These are phyloP conservation scores for Aquanectria penicillioides DNA, from an alignment of 2,329 filamentous ascomycete genomes.

Conservation along the genomic window DNA sequence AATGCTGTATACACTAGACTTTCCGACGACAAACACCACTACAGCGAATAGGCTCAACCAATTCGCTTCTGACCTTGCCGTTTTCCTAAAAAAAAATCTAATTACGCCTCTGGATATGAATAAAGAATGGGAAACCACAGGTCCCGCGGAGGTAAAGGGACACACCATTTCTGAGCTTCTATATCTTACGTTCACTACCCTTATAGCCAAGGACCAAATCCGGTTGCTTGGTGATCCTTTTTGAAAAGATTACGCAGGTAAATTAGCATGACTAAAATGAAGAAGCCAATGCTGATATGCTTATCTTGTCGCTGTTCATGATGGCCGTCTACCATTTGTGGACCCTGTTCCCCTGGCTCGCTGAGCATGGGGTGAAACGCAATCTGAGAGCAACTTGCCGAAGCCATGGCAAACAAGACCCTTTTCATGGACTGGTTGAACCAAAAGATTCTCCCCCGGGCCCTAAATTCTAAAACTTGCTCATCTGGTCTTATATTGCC, in stretches of 20 bases:
- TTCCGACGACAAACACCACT: neutral
- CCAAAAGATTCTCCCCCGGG: neutral
- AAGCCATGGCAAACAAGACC: slow-evolving; percentile 61
- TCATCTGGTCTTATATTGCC: neutral
- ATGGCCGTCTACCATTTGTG: slow-evolving; percentile 49
- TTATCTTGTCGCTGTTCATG: slow-evolving; percentile 28
- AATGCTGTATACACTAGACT: neutral
- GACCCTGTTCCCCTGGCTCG: slow-evolving; percentile 48
- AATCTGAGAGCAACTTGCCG: slow-evolving; percentile 41
- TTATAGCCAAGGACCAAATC: slow-evolving; percentile 52
- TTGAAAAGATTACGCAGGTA: slow-evolving; percentile 51
- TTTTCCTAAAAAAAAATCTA: neutral
- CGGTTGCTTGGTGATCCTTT: slow-evolving; percentile 50
- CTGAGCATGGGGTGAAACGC: slow-evolving; percentile 51
- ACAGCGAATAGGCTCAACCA: neutral
- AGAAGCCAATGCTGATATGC: neutral
- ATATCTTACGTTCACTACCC: slow-evolving; percentile 46
- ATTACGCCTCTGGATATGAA: neutral
- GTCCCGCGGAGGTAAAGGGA: neutral
- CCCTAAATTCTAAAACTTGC: neutral
- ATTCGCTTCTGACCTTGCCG: neutral
- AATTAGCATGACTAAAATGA: neutral
- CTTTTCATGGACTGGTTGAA: slow-evolving; percentile 59
- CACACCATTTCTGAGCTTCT: slow-evolving; percentile 38
- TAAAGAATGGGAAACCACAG: neutral